Percentiles rank a stretch among this genome's conserved stretches.
These are phyloP conservation scores for Candida incommunis DNA, from an alignment of 805 yeast genomes.

Conservation along the genomic window DNA sequence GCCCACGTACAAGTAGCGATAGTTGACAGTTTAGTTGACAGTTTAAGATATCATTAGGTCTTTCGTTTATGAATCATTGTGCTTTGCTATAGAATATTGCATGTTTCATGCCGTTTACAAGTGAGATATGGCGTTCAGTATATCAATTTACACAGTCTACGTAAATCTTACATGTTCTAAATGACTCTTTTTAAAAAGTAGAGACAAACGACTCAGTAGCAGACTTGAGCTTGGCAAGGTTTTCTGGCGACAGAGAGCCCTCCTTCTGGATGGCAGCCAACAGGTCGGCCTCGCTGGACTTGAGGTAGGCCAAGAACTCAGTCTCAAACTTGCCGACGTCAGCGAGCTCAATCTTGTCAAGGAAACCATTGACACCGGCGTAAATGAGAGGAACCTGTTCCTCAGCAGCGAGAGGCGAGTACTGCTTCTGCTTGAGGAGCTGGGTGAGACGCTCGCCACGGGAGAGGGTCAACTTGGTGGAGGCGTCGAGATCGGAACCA, in stretches of 20 bases:
- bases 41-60: neutral
- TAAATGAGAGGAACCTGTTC: constrained; percentile 97
- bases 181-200: constrained; percentile 45
- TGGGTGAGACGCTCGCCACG: constrained; percentile 99
- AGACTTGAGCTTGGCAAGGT: constrained; percentile 72
- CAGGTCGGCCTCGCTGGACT: constrained; percentile 77
- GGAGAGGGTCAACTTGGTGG: constrained; percentile 95
- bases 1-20: too few relatives aligned
- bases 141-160: neutral
- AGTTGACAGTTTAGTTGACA: too few relatives aligned
- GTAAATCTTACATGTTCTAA: constrained; percentile 1
- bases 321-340: constrained; percentile 85
- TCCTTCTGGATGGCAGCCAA: constrained; percentile 69
- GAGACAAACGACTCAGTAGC: constrained; percentile 89
- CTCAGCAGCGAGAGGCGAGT: constrained; percentile 93
- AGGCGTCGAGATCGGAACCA: constrained; percentile 99
- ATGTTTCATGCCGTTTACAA: too few relatives aligned
- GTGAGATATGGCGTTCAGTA: too few relatives aligned
- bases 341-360: constrained; percentile 73
- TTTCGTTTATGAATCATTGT: neutral
- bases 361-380: constrained; percentile 99
- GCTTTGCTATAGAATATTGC: too few relatives aligned
- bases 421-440: constrained; percentile 95
- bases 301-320: constrained; percentile 82
- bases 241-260: constrained; percentile 85